Base-by-base conservation (phyloP, 192 early-diverging fungal species). In the Podila verticillata region DNA sequence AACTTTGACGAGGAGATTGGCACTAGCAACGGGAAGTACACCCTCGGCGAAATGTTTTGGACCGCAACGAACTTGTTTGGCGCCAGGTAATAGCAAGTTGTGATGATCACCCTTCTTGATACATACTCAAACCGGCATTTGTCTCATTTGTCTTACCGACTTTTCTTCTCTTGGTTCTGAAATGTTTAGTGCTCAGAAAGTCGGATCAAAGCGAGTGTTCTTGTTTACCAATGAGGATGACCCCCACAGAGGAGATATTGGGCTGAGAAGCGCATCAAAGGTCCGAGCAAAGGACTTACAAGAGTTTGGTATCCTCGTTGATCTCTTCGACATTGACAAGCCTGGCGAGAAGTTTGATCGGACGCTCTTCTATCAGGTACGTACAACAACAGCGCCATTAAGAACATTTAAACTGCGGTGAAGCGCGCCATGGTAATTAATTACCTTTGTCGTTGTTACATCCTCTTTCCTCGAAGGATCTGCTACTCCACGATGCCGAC, bases 211-310 rank as follows among this genome's bases (percentile, higher is more conserved):
- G 72, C 88, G 92, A 22, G 61, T 95, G 57, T 95, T 94, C 61
- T 59, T 95, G 6, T 87, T 95, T 48, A 95, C 94, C 49, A 86
- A 90, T 64, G 82, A 90, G 63, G 91, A 92, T 64, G 81, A 89
- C 57, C 94, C 94, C 4, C 87, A 92, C 70, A 39, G 61, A 0
- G 74, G 63, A 28, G 86, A 91, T 48, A 31, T 81, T 32, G 70
- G 81, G 26, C 61, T 89, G 30, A 70, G 85, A 51, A 82, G 83
- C 54, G 85, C 89, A 15, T 87, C 89, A 9, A 87, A 85, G 2
- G 86, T 83, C 24, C 82, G 90, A 22, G 88, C 89, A 29, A 91
- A 92, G 89, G 91, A 93, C 71, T 65, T 92, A 48, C 68, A 67
- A 48, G 85, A 90, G 60, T 60, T 89, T 29, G 86, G 84, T 8